Percentiles rank a stretch among this genome's conserved stretches.
Evolutionary conservation across 2,329 filamentous ascomycete species (phyloP).

Genomic region (Tolypocladium sp.): DNA sequence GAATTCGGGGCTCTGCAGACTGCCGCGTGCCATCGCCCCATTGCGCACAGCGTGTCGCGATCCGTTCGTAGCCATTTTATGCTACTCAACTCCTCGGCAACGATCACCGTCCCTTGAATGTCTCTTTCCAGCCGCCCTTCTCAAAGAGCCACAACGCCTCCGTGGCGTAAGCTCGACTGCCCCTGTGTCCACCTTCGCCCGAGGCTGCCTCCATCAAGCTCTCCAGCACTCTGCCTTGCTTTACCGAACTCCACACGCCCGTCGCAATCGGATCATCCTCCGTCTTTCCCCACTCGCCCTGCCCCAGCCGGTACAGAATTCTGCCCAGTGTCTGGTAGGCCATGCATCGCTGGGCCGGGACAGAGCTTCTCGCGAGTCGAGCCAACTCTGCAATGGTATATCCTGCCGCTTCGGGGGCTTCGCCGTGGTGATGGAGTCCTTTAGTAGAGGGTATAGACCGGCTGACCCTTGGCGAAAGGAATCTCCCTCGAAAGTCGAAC

Average conservation of each 20-base stretch:
- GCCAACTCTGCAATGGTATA: slow-evolving; percentile 88
- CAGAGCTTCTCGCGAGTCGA: slow-evolving; percentile 67
- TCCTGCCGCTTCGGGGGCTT: slow-evolving; percentile 85
- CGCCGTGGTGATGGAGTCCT: slow-evolving; percentile 87
- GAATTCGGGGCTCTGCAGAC: not conserved
- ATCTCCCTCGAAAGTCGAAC: slow-evolving; percentile 76
- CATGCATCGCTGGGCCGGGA: slow-evolving; percentile 80
- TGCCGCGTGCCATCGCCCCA: not conserved
- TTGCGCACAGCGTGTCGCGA: not conserved
- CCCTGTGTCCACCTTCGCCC: slow-evolving; percentile 61
- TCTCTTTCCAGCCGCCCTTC: slow-evolving; percentile 62
- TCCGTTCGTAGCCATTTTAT: not conserved
- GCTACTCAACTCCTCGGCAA: not conserved
- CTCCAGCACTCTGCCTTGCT: slow-evolving; percentile 68
- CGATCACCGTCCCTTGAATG: slow-evolving; percentile 41
- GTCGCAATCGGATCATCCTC: slow-evolving; percentile 53
- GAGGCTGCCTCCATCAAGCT: slow-evolving; percentile 69
- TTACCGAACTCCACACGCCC: slow-evolving; percentile 75
- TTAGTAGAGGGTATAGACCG: slow-evolving; percentile 65
- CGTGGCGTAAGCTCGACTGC: slow-evolving; percentile 73
- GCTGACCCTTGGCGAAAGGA: slow-evolving; percentile 69
- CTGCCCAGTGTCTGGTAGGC: slow-evolving; percentile 87
- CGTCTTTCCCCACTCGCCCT: slow-evolving; percentile 56
- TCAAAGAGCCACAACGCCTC: slow-evolving; percentile 82
- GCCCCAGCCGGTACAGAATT: slow-evolving; percentile 73